Conservation (phyloP, 2,329 filamentous ascomycete species). For the Aspergillus bombycis region DNA sequence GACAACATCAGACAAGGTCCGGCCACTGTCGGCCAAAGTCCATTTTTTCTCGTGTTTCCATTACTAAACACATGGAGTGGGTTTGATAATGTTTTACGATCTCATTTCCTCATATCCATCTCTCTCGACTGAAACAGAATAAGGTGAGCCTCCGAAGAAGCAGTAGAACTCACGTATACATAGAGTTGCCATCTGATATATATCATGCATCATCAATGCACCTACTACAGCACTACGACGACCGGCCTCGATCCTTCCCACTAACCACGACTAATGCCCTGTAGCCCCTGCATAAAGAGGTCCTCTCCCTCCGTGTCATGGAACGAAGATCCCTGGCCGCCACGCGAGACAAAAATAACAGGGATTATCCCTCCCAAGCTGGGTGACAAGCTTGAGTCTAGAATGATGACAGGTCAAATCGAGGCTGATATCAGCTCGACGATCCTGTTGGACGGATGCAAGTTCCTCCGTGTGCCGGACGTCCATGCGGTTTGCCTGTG, state of each 20-base stretch:
- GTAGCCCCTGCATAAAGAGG: conserved; percentile 2
- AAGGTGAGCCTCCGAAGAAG: background rate
- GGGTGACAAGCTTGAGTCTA: conserved; percentile 17
- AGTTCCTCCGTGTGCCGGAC: conserved; percentile 3
- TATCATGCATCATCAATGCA: background rate
- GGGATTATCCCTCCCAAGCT: conserved; percentile 14
- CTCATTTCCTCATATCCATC: background rate
- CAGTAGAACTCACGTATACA: background rate
- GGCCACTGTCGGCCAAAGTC: background rate
- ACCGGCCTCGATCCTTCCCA: background rate
- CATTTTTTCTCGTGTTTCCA: background rate
- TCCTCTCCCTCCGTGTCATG: conserved; percentile 1
- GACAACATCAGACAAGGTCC: background rate
- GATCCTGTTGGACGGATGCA: conserved; percentile 9
- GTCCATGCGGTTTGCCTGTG: conserved; percentile 5
- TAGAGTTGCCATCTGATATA: background rate
- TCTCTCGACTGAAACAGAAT: background rate
- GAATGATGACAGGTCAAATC: conserved; percentile 3
- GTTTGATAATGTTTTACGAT: background rate
- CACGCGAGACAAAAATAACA: conserved; percentile 27
- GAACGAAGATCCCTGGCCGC: conserved; percentile 31
- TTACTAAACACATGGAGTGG: background rate
- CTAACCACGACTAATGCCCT: background rate
- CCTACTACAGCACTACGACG: background rate
- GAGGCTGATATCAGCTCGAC: background rate